Conservation (phyloP, 2,329 filamentous ascomycete species). For the Pseudocercospora fijiensis region DNA sequence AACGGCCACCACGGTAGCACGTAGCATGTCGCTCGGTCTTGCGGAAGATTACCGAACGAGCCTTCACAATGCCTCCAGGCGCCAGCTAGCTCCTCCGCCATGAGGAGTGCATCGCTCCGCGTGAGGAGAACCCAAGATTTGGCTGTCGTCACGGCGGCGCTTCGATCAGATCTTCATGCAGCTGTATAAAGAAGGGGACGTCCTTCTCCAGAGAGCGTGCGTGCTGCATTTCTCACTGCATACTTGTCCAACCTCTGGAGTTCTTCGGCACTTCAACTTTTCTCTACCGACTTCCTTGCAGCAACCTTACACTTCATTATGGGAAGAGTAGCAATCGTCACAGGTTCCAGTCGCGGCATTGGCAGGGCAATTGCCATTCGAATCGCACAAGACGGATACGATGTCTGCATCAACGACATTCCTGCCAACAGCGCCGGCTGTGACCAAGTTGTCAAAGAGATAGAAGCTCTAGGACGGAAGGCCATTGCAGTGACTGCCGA, state of each 20-base stretch:
- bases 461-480: slow-evolving; percentile 49
- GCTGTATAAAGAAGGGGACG: background rate
- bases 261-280: background rate
- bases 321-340: slow-evolving; percentile 38
- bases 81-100: background rate
- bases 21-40: background rate
- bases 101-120: slow-evolving; percentile 2
- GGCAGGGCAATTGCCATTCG: slow-evolving; percentile 64
- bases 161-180: background rate
- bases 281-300: background rate
- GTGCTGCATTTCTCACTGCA: background rate
- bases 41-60: background rate
- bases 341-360: slow-evolving; percentile 40
- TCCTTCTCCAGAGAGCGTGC: background rate
- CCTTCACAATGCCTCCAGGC: background rate
- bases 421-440: slow-evolving; percentile 53
- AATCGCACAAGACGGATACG: slow-evolving; percentile 64
- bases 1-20: background rate
- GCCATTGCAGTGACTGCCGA: slow-evolving; percentile 60
- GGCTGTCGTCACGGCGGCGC: no score
- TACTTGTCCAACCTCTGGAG: background rate
- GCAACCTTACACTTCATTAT: background rate
- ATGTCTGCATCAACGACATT: slow-evolving; percentile 65
- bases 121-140: background rate
- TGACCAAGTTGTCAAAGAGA: slow-evolving; percentile 55